Evolutionary conservation across 495 filamentous ascomycete species (phyloP), one percentile per base, ranked within the genome.

Genomic region (Podospora pseudoanserina): DNA sequence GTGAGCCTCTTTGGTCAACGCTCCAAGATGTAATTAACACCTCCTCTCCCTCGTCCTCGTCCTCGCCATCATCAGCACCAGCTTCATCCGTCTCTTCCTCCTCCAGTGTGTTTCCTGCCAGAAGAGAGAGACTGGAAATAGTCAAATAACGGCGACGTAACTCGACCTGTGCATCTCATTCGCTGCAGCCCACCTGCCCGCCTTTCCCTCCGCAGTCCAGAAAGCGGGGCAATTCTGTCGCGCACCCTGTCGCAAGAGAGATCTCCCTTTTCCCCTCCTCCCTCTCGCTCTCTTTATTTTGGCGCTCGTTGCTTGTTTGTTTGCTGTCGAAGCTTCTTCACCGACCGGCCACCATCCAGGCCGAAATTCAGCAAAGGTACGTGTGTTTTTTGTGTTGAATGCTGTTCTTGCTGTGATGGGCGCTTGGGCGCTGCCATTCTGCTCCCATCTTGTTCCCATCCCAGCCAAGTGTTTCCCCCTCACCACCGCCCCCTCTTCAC

Each of bases 151-250:
- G 13, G 61, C 27, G 61, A 44, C 23, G 27, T 32, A 28, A 32
- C 28, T 61, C 20, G 55, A 58, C 9, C 61, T 63, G 61, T 63
- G 27, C 61, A 49, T 63, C 15, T 63, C 61, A 63, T 63, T 63
- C 32, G 61, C 30, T 62, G 60, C 61, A 32, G 61, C 32, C 27
- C 20, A 27, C 32, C 64, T 56, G 64, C 64, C 30, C 11, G 16
- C 39, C 63, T 27, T 27, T 65, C 15, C 53, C 53, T 27, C 63
- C 63, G 53, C 44, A 65, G 53, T 49, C 60, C 55, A 59, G 63
- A 64, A 67, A 70, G 69, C 69, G 69, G 68, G 69, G 69, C 69
- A 70, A 18, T 27, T 64, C 65, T 57, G 34, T 62, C 44, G 34
- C 61, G 59, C 57, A 34, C 62, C 18, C 44, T 34, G 65, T 70